Base-by-base conservation (phyloP, 768 basidiomycete genomes). In the Lactarius hengduanensis region DNA sequence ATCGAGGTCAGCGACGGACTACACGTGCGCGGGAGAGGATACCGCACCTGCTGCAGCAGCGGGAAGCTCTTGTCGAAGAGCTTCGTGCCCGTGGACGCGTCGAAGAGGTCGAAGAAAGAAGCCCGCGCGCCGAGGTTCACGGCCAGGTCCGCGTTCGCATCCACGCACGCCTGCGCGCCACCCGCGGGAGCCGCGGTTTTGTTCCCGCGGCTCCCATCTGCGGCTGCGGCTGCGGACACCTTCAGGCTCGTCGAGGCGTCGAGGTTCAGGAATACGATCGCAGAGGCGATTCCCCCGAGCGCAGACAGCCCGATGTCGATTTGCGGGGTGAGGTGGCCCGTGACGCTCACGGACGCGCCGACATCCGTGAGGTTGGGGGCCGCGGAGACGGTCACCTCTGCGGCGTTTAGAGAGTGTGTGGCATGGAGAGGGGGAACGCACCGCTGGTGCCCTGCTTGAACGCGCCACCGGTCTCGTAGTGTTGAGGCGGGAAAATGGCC, bases 281-380 rank as follows among this genome's bases (percentile, higher is more conserved):
- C 22, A 10, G 18, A 11, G 11, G 45, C 57, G 10, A 26, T 26
- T 34, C 55, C 59, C n/a, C 55, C 38, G 10, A 67, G 59, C 28
- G 61, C 57, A 26, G 28, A 34, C 20, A 56, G 8, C 6, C 26
- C 62, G 26, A 70, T 41, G 20, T 15, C 65, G 64, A 64, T 74
- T 50, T 66, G 74, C 0, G 84, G 85, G 64, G 82, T 83, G 41
- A 86, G 72, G 70, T 86, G 83, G 2, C 79, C 83, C 32, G 76
- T 73, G 32, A 85, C 65, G 3, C 72, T 77, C 15, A 80, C 82
- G 2, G 74, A 74, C n/a, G 78, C 77, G 22, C 50, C 26, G 4
- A 1, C 22, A 11, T 53, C 13, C 22, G 74, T 41, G 55, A 57
- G 20, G 10, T 47, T 76, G 2, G 82, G 80, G 63, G 73, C 75